phyloP scores from a whole-genome alignment of 345 rosid species.

The Euphorbia lathyris region DNA sequence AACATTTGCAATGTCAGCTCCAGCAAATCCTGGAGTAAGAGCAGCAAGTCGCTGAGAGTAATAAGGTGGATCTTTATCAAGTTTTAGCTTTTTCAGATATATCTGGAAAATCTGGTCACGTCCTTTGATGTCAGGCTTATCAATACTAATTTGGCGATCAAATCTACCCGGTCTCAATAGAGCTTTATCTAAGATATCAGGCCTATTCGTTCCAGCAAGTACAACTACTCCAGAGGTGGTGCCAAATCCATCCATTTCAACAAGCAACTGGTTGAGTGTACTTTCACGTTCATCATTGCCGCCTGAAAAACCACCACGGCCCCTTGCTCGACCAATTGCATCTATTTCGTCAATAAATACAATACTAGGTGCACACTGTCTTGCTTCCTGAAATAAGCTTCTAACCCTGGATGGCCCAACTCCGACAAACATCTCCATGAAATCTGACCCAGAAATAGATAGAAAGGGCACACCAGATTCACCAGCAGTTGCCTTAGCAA shows the following conservation, averaged over 20 bases:
- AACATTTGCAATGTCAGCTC: slow-evolving; percentile 95
- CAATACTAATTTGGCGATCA: slow-evolving; percentile 84
- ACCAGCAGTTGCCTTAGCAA: slow-evolving; percentile 97
- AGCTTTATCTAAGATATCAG: slow-evolving; percentile 93
- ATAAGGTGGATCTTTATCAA: slow-evolving; percentile 69
- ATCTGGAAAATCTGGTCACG: slow-evolving; percentile 84
- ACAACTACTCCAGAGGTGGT: slow-evolving; percentile 94
- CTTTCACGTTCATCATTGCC: slow-evolving; percentile 95
- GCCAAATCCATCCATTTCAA: slow-evolving; percentile 98
- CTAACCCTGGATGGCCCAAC: slow-evolving; percentile 99
- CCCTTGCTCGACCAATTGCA: slow-evolving; percentile 96
- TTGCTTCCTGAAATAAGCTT: slow-evolving; percentile 91
- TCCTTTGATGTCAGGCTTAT: slow-evolving; percentile 90
- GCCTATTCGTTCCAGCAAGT: slow-evolving; percentile 96
- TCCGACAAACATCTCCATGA: slow-evolving; percentile 99
- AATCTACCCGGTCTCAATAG: slow-evolving; percentile 85
- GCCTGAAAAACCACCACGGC: slow-evolving; percentile 88
- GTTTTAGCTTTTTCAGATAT: slow-evolving; percentile 77
- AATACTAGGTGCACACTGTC: slow-evolving; percentile 88
- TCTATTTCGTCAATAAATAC: slow-evolving; percentile 93
- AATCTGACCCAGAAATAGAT: slow-evolving; percentile 94
- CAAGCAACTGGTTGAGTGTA: slow-evolving; percentile 83
- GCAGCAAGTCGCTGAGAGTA: slow-evolving; percentile 91
- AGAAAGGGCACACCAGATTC: slow-evolving; percentile 93
- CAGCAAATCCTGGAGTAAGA: slow-evolving; percentile 96